Percentiles rank a stretch among this genome's conserved stretches.
Conservation (phyloP, 2,329 filamentous ascomycete genomes). For the Aspergillus alliaceus region DNA sequence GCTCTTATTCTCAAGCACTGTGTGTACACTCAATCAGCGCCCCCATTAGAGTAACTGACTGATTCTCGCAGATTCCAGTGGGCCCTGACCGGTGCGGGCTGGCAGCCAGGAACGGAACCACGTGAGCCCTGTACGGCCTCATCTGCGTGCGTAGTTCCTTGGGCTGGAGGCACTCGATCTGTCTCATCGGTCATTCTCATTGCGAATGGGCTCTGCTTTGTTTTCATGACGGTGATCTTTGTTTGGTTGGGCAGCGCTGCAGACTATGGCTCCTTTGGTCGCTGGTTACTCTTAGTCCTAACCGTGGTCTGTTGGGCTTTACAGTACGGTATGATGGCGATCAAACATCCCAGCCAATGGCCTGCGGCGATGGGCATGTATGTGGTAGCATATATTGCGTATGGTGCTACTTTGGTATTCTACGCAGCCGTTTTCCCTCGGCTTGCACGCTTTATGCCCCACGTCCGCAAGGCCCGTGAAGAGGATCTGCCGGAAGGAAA, state of each 20-base stretch:
- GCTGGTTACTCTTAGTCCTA: constrained; percentile 42
- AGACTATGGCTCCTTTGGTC: constrained; percentile 44
- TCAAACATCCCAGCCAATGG: constrained; percentile 40
- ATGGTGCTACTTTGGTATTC: constrained; percentile 44
- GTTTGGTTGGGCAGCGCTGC: constrained; percentile 44
- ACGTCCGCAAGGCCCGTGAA: constrained; percentile 43
- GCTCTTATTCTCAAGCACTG: constrained; percentile 43
- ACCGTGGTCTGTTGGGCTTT: constrained; percentile 43
- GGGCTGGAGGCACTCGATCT: constrained; percentile 38
- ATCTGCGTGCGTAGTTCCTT: constrained; percentile 41
- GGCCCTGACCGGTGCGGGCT: constrained; percentile 38
- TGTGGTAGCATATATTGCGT: constrained; percentile 41
- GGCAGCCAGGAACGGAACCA: constrained; percentile 38
- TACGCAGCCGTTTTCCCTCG: constrained; percentile 44
- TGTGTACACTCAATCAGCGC: constrained; percentile 9
- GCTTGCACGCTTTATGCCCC: constrained; percentile 41
- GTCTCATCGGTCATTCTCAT: constrained; percentile 43
- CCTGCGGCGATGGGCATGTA: constrained; percentile 43
- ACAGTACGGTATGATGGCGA: constrained; percentile 43
- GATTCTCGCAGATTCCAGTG: constrained; percentile 38
- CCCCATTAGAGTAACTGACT: not conserved
- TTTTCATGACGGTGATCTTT: constrained; percentile 46
- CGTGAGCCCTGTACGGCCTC: constrained; percentile 30
- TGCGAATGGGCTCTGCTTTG: constrained; percentile 44
- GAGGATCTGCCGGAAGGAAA: constrained; percentile 41